Percentiles rank a stretch among this genome's conserved stretches.
phyloP scores from a whole-genome alignment of 2,329 filamentous ascomycete genomes.

The Aspergillus phoenicis region DNA sequence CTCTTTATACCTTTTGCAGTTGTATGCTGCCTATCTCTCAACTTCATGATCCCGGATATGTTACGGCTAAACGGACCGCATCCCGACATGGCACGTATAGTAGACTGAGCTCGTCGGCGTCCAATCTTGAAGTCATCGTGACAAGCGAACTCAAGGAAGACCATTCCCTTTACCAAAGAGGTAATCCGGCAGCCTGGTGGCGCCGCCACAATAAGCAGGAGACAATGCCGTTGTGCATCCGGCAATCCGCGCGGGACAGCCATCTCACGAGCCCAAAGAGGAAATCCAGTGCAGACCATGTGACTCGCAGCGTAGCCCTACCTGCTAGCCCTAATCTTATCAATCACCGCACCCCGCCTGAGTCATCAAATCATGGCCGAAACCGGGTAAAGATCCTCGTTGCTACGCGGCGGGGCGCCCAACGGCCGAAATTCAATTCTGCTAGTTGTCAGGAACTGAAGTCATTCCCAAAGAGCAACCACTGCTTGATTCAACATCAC shows the following conservation, averaged over 20 bases:
- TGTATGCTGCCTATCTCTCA: background rate
- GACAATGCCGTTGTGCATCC: background rate
- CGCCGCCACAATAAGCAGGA: background rate
- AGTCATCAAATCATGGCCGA: constrained; percentile 18
- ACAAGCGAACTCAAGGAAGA: background rate
- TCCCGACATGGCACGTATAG: constrained; percentile 8
- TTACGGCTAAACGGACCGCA: constrained; percentile 22
- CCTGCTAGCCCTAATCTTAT: constrained; percentile 13
- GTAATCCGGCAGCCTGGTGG: constrained; percentile 6
- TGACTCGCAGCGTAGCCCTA: background rate
- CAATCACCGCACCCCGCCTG: constrained; percentile 18
- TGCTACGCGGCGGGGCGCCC: background rate
- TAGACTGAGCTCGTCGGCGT: background rate
- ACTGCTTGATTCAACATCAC: constrained; percentile 13
- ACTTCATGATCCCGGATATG: background rate
- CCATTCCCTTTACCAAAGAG: constrained; percentile 17
- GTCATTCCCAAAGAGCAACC: background rate
- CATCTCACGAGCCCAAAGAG: too few species aligned
- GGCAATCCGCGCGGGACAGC: background rate
- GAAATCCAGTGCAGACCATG: background rate
- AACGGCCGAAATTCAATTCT: constrained; percentile 1
- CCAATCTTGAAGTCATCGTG: background rate
- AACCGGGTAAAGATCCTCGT: constrained; percentile 1
- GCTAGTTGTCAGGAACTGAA: background rate
- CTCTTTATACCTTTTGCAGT: constrained; percentile 2